Conservation (phyloP, 2,329 filamentous ascomycete genomes). For the Aspergillus sp. region DNA sequence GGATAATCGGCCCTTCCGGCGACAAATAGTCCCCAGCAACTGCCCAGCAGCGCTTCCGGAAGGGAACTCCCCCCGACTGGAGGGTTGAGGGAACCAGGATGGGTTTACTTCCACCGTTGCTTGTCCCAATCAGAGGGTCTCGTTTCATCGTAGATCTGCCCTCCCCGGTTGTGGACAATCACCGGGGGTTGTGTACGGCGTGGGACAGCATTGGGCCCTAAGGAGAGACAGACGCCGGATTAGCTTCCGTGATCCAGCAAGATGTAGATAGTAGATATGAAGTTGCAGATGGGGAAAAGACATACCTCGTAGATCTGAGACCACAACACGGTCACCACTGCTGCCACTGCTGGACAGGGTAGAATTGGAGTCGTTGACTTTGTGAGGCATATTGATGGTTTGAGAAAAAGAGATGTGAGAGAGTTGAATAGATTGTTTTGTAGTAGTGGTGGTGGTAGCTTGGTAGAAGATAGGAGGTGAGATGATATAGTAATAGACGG, state of each 20-base stretch:
- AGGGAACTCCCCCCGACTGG: not conserved
- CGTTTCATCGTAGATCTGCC: slow-evolving; percentile 40
- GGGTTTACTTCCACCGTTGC: slow-evolving; percentile 40
- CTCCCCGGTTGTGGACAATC: slow-evolving; percentile 38
- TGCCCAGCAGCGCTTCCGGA: slow-evolving; percentile 21
- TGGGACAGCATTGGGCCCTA: slow-evolving; percentile 35
- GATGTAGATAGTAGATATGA: not conserved
- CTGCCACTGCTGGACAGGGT: slow-evolving; percentile 36
- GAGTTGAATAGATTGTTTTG: not conserved
- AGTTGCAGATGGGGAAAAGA: slow-evolving; percentile 4
- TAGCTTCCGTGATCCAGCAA: slow-evolving; percentile 10
- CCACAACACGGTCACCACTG: slow-evolving; percentile 31
- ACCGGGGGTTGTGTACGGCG: slow-evolving; percentile 35
- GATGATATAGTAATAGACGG: slow-evolving; percentile 3
- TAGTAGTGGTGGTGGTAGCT: not conserved
- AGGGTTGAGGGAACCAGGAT: no score
- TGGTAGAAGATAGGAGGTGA: not conserved
- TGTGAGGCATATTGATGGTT: slow-evolving; percentile 35
- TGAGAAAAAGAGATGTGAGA: not conserved
- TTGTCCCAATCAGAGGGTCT: slow-evolving; percentile 42
- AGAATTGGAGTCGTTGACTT: slow-evolving; percentile 39
- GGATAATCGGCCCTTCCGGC: slow-evolving; percentile 21
- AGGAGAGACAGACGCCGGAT: slow-evolving; percentile 14
- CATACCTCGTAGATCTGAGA: slow-evolving; percentile 36
- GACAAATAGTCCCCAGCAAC: slow-evolving; percentile 13